Evolutionary conservation across 2,329 filamentous ascomycete genomes (phyloP).

Genomic region (Scortechinia acanthostroma): DNA sequence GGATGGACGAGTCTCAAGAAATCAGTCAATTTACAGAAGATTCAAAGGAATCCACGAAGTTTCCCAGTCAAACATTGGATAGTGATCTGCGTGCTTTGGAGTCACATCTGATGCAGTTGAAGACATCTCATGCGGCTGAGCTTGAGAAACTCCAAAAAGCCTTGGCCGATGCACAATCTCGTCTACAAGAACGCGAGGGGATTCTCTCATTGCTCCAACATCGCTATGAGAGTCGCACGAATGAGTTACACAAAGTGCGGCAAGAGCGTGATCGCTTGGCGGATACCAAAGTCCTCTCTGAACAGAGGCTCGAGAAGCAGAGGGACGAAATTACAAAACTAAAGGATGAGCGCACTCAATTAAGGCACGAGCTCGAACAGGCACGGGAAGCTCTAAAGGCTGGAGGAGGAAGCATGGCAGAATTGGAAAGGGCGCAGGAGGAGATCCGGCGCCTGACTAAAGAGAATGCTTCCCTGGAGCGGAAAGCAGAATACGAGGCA

Average conservation of each 20-base stretch:
- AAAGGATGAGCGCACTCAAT: conserved; percentile 25
- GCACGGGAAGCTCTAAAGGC: conserved; percentile 26
- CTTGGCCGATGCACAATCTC: conserved; percentile 13
- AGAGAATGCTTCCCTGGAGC: conserved; percentile 21
- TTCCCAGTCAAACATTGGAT: conserved; percentile 17
- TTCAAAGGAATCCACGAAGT: conserved; percentile 19
- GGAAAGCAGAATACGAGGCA: conserved; percentile 26
- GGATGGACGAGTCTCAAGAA: conserved; percentile 22
- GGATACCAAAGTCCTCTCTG: conserved; percentile 15
- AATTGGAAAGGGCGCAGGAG: conserved; percentile 27
- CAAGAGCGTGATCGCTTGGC: conserved; percentile 21
- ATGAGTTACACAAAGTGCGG: conserved; percentile 23
- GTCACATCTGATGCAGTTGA: conserved; percentile 17
- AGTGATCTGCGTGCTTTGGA: conserved; percentile 16
- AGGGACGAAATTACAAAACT: conserved; percentile 25
- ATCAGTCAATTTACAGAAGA: conserved; percentile 22
- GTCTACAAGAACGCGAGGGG: conserved; percentile 19
- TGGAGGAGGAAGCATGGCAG: conserved; percentile 25
- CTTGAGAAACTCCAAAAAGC: conserved; percentile 16
- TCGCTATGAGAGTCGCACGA: conserved; percentile 29
- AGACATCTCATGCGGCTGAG: conserved; percentile 17
- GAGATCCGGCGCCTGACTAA: conserved; percentile 24
- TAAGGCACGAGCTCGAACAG: conserved; percentile 25
- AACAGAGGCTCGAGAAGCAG: conserved; percentile 20
- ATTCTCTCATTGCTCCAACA: conserved; percentile 25